Conservation (phyloP, 2,329 filamentous ascomycete genomes). For the Verruconis gallopava region DNA sequence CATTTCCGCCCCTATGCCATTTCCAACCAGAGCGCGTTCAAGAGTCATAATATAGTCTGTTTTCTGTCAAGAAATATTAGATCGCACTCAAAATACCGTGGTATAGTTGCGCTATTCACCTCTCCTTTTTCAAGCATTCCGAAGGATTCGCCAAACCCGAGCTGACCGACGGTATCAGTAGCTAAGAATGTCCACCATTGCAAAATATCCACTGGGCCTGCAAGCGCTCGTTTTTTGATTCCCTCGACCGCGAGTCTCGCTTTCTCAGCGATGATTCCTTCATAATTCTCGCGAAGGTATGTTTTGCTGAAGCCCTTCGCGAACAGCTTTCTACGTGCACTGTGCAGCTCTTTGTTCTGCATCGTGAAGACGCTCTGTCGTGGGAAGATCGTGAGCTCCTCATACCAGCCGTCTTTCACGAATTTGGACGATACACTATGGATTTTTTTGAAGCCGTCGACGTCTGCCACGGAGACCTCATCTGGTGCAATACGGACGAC, state of each 20-base stretch:
- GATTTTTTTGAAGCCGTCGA: conserved; percentile 18
- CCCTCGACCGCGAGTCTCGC: conserved; percentile 20
- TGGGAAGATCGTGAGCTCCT: conserved; percentile 13
- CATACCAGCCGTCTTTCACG: conserved; percentile 19
- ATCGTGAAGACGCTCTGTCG: conserved; percentile 25
- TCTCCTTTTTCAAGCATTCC: conserved; percentile 25
- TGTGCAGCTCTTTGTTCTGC: conserved; percentile 24
- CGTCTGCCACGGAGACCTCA: conserved; percentile 28
- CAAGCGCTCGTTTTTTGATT: conserved; percentile 18
- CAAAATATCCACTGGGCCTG: conserved; percentile 21
- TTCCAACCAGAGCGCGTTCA: conserved; percentile 23
- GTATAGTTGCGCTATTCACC: conserved; percentile 13
- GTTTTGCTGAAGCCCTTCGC: conserved; percentile 24
- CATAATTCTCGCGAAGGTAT: conserved; percentile 24
- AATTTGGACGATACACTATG: conserved; percentile 18
- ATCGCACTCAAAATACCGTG: not conserved
- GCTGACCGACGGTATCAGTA: conserved; percentile 24
- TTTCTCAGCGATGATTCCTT: conserved; percentile 21
- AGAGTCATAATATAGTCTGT: conserved; percentile 25
- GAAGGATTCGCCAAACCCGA: conserved; percentile 29
- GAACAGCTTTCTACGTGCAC: conserved; percentile 23
- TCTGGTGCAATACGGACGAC: conserved; percentile 36
- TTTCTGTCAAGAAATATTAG: conserved; percentile 12
- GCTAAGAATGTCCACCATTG: conserved; percentile 29
- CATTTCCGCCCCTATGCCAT: conserved; percentile 25